Percentiles rank a stretch among this genome's conserved stretches.
These are phyloP conservation scores for Ogataea hybrid DNA, from an alignment of 1,139 yeast species.

Conservation along the genomic window DNA sequence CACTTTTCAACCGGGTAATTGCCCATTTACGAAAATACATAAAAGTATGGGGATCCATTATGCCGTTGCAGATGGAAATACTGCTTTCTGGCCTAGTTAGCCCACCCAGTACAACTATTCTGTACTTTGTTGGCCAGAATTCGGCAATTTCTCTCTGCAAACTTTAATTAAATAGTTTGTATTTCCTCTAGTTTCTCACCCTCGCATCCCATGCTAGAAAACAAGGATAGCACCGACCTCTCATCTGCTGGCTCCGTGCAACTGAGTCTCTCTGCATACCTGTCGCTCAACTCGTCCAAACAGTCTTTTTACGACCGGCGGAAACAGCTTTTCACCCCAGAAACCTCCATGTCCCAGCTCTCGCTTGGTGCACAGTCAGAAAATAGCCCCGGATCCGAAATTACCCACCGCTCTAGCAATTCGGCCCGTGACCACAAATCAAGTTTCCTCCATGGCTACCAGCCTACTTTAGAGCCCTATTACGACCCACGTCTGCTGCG, in stretches of 20 bases:
- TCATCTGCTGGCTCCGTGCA: neutral
- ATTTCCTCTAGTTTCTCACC: neutral
- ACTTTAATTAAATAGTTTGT: neutral
- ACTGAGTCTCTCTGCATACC: neutral
- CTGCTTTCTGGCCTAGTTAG: neutral
- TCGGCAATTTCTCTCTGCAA: no score
- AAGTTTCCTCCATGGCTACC: conserved; percentile 3
- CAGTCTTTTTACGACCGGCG: neutral
- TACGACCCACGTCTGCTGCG: conserved; percentile 9
- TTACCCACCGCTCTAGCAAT: neutral
- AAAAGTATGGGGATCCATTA: conserved; percentile 3
- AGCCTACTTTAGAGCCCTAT: neutral
- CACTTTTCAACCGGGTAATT: conserved; percentile 6
- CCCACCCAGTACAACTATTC: neutral
- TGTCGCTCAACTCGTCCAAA: neutral
- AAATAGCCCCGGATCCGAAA: neutral
- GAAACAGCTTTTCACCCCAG: neutral
- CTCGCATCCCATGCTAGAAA: neutral
- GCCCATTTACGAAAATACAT: conserved; percentile 4
- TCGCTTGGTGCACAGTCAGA: neutral
- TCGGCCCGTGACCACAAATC: neutral
- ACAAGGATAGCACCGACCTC: neutral
- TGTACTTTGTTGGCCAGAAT: neutral
- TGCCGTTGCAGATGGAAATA: neutral
- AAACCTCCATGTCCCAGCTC: neutral